Percentiles rank a stretch among this genome's conserved stretches.
Conservation (phyloP, 2,329 filamentous ascomycete genomes). For the Aspergillus pseudonomiae region DNA sequence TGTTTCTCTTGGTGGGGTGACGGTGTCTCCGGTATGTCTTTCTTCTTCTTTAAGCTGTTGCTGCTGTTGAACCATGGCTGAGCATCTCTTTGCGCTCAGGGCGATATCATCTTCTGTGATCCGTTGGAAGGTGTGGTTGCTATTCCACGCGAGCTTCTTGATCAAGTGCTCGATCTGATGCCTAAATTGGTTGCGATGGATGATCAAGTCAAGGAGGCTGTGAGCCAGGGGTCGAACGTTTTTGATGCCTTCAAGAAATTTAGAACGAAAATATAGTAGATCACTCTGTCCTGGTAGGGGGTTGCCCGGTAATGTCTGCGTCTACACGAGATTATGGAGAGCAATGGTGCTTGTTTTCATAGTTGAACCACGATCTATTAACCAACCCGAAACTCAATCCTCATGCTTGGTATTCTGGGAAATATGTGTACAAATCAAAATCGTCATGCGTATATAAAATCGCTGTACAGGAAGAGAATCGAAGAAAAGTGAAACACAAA, state of each 20-base stretch:
- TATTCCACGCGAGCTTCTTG: constrained; percentile 64
- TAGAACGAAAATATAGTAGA: constrained; percentile 32
- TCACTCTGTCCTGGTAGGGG: no score
- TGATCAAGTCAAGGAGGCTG: constrained; percentile 65
- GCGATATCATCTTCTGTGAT: constrained; percentile 73
- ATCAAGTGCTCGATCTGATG: constrained; percentile 63
- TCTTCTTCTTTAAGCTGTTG: neutral
- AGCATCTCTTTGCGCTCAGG: constrained; percentile 32
- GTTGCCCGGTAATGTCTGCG: neutral
- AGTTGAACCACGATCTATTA: neutral
- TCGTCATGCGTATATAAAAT: constrained; percentile 18
- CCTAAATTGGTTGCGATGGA: constrained; percentile 58
- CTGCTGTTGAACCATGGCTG: neutral
- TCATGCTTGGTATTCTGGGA: constrained; percentile 10
- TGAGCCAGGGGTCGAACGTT: constrained; percentile 64
- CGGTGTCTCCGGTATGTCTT: constrained; percentile 42
- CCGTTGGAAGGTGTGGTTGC: constrained; percentile 69
- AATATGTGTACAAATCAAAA: constrained; percentile 16
- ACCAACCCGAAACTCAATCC: constrained; percentile 5
- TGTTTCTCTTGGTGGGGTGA: constrained; percentile 45
- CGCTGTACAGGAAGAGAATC: constrained; percentile 20
- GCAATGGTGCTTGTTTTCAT: neutral
- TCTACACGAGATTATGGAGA: neutral
- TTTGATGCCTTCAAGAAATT: constrained; percentile 68
- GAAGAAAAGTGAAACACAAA: constrained; percentile 15